Base-by-base conservation (phyloP, 2,329 filamentous ascomycete species). In the Ophiostoma ulmi region DNA sequence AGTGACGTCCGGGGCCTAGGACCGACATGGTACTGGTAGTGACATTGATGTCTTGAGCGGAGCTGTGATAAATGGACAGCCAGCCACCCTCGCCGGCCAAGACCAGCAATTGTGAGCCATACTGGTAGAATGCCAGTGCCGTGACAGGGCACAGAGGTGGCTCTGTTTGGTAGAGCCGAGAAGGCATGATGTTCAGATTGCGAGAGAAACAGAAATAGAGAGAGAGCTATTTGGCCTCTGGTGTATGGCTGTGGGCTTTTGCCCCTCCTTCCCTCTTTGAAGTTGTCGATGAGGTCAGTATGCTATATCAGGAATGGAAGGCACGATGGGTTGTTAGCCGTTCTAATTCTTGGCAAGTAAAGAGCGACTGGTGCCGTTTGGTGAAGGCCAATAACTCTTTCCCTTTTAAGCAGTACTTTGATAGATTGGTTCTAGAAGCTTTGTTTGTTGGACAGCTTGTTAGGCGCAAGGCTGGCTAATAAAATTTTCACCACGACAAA, bases 41-140 rank as follows among this genome's bases (percentile, higher is more conserved):
- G 20, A n/a, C 36, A 5, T 36, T 8, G 8, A 11, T 61, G 4
- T 48, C 69, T 2, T 36, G 75, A 8, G 80, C 75, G 71, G 35
- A 20, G 2, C 26, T 35, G 14, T 84, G 79, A 75, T 88, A 88
- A 69, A 89, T 75, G 41, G 82, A 83, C 41, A 91, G 79, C 73
- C 83, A 81, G 10, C 83, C 83, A 72, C 90, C 88, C 76, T 91
- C 87, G 58, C 85, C 88, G 1, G 84, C 85, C 38, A 91, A 80
- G 35, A 83, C 26, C 77, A 70, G 64, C 17, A 35, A 22, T 14
- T 22, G 39, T 5, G 35, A 14, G 26, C 35, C 58, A 38, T 58
- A 31, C 31, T 38, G 77, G 75, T 83, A 84, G 74, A 90, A 86
- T 35, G 82, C 82, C 41, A 90, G 80, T 3, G 87, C 86, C 31